Conservation (phyloP, 805 yeast genomes). For the Danielozyma ontarioensis region DNA sequence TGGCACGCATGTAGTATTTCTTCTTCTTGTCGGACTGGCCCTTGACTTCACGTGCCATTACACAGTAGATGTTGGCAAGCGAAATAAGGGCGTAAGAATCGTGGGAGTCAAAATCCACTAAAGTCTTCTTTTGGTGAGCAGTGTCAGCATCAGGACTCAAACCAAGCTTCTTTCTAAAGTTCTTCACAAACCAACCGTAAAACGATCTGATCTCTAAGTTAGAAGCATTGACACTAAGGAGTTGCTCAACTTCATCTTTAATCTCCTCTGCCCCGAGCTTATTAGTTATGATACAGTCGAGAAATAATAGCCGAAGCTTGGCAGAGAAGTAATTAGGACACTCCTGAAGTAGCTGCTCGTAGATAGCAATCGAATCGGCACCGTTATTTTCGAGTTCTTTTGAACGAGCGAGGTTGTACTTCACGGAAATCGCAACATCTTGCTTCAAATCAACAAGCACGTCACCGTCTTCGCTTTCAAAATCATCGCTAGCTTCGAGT, state of each 20-base stretch:
- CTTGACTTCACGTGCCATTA: constrained; percentile 74
- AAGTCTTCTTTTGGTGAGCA: constrained; percentile 76
- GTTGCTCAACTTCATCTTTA: constrained; percentile 47
- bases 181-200: constrained; percentile 82
- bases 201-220: constrained; percentile 84
- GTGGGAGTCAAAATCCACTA: constrained; percentile 77
- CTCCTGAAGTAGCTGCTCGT: constrained; percentile 49
- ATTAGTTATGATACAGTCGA: constrained; percentile 46
- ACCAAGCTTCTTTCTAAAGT: constrained; percentile 48
- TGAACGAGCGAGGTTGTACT: constrained; percentile 75
- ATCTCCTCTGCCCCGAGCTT: constrained; percentile 37
- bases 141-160: constrained; percentile 58
- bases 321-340: constrained; percentile 76
- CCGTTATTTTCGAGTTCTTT: constrained; percentile 41
- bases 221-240: constrained; percentile 51
- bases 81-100: constrained; percentile 88
- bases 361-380: constrained; percentile 40
- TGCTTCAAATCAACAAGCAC: constrained; percentile 15
- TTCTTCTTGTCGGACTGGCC: constrained; percentile 51
- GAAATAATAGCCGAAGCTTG: constrained; percentile 61
- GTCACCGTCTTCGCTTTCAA: constrained; percentile 40
- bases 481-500: constrained; percentile 21
- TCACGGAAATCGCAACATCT: constrained; percentile 28
- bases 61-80: constrained; percentile 79
- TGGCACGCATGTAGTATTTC: constrained; percentile 82